These are phyloP conservation scores for Chlorella sp. DNA, from an alignment of 139 green algal species.

Conservation along the genomic window DNA sequence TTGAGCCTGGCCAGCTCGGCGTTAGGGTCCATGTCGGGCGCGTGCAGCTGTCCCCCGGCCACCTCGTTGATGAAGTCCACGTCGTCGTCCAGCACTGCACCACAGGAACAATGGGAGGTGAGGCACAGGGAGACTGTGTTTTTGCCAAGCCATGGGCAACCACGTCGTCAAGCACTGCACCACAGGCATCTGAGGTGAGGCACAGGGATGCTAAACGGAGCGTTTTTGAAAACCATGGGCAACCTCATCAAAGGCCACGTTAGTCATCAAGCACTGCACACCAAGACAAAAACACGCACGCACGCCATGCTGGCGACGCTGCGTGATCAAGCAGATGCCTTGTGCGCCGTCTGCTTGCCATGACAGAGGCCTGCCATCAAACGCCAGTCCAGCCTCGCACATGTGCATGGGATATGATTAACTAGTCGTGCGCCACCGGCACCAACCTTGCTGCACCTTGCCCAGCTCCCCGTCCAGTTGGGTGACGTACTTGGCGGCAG, in stretches of 20 bases:
- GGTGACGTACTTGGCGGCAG: slow-evolving; percentile 10
- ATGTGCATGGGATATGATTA: neutral
- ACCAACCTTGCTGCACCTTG: slow-evolving; percentile 31
- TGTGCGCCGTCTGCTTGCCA: neutral
- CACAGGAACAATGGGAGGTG: neutral
- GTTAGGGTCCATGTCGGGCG: slow-evolving; percentile 46
- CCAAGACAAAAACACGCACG: too few relatives aligned
- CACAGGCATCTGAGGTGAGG: neutral
- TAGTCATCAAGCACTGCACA: neutral
- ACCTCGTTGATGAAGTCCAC: slow-evolving; percentile 51
- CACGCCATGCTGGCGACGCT: too few relatives aligned
- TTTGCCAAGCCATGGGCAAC: neutral
- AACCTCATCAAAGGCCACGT: neutral
- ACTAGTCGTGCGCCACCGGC: neutral
- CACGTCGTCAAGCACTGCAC: too few relatives aligned
- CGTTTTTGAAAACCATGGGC: neutral
- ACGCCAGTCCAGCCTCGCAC: neutral
- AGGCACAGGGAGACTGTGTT: neutral
- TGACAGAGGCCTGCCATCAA: neutral
- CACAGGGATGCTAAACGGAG: neutral
- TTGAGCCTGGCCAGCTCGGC: slow-evolving; percentile 44
- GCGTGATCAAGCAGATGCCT: neutral
- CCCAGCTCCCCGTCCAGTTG: slow-evolving; percentile 35
- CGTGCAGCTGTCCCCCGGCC: slow-evolving; percentile 19
- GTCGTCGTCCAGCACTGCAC: slow-evolving; percentile 42